These are phyloP conservation scores for Cyclotella baltica DNA, from an alignment of 108 stramenopile genomes.

Conservation along the genomic window DNA sequence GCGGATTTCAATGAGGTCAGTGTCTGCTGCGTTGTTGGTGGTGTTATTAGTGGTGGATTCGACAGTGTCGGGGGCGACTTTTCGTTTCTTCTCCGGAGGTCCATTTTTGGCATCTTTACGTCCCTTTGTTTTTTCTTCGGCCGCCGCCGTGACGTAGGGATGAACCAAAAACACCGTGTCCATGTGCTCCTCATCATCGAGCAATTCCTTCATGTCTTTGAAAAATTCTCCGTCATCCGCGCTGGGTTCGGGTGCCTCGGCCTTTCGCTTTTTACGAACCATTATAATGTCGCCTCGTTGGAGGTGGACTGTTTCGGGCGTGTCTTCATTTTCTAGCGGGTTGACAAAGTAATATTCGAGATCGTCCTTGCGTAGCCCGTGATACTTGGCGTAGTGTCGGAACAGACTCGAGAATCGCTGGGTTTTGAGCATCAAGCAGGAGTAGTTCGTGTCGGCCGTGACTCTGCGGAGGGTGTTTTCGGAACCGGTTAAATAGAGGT, in stretches of 20 bases:
- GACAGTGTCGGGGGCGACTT: slow-evolving; percentile 44
- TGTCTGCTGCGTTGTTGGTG: not conserved
- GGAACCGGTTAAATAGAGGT: slow-evolving; percentile 87
- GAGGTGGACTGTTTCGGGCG: slow-evolving; percentile 90
- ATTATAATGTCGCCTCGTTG: slow-evolving; percentile 93
- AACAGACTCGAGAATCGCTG: slow-evolving; percentile 96
- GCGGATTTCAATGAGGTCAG: slow-evolving; percentile 68
- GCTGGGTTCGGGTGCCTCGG: slow-evolving; percentile 79
- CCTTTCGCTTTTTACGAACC: slow-evolving; percentile 85
- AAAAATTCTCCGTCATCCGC: slow-evolving; percentile 91
- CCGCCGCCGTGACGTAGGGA: slow-evolving; percentile 25
- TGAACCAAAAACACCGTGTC: slow-evolving; percentile 79
- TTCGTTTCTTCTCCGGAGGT: slow-evolving; percentile 19
- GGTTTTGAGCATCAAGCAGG: slow-evolving; percentile 97
- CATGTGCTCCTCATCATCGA: slow-evolving; percentile 93
- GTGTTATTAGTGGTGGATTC: not conserved
- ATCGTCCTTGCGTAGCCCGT: slow-evolving; percentile 97
- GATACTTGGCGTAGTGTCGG: slow-evolving; percentile 99
- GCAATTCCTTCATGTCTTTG: slow-evolving; percentile 85
- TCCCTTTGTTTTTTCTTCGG: not conserved
- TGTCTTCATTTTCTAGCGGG: slow-evolving; percentile 92
- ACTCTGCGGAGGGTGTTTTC: slow-evolving; percentile 92
- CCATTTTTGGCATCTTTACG: not conserved
- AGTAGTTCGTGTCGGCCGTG: slow-evolving; percentile 92
- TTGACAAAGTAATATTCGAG: slow-evolving; percentile 97